phyloP scores from a whole-genome alignment of 192 early-diverging fungal species.

The Lobulomyces angularis region DNA sequence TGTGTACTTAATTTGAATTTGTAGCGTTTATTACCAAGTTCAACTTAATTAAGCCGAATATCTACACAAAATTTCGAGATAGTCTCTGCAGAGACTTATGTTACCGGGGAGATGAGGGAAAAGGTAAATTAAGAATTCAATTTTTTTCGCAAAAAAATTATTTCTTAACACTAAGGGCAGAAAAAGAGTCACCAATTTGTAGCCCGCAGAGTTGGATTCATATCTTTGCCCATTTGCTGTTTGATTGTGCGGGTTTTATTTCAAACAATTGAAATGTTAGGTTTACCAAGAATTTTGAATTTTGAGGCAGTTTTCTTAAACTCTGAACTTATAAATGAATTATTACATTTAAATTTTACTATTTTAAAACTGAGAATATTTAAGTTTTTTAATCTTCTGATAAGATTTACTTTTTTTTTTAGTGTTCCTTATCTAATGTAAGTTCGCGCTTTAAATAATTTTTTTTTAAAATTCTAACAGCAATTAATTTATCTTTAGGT shows the following conservation, averaged over 20 bases:
- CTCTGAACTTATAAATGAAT: no score
- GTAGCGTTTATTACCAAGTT: conserved; percentile 97
- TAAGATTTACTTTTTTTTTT: no score
- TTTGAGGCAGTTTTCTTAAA: no score
- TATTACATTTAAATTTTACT: no score
- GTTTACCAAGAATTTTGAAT: no score
- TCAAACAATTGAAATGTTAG: conserved; percentile 35
- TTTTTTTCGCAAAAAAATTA: background rate
- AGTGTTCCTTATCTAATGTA: no score
- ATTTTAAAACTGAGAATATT: no score
- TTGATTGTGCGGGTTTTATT: conserved; percentile 47
- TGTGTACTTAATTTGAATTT: no score
- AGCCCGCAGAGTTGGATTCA: conserved; percentile 68
- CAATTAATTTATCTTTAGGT: no score
- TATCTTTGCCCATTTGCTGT: conserved; percentile 64
- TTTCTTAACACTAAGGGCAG: background rate
- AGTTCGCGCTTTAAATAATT: no score
- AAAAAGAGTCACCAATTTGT: conserved; percentile 21
- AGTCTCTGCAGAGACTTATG: conserved; percentile 80
- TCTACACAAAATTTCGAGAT: conserved; percentile 78
- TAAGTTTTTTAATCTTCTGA: no score
- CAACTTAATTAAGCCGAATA: conserved; percentile 77
- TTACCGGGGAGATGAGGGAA: conserved; percentile 5
- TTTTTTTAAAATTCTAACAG: no score
- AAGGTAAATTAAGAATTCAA: background rate